These are phyloP conservation scores for Fusarium proliferatum DNA, from an alignment of 2,329 filamentous ascomycete genomes.

Conservation along the genomic window DNA sequence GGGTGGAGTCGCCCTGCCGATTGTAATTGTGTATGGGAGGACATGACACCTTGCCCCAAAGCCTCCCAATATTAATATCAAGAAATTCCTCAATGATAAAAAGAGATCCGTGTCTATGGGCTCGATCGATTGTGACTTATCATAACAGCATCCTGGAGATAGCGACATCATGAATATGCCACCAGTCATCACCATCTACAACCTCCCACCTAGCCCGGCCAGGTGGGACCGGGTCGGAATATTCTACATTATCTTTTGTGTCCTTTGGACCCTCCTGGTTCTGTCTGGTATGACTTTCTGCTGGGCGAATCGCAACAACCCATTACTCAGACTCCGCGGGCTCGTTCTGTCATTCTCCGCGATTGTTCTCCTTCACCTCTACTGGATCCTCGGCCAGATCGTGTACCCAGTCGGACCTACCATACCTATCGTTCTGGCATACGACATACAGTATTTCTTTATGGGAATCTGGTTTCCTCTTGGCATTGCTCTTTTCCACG, in stretches of 20 bases:
- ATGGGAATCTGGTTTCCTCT: neutral
- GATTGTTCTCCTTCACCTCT: neutral
- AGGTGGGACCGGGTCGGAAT: neutral
- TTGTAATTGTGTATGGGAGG: neutral
- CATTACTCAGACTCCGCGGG: neutral
- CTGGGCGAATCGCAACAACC: neutral
- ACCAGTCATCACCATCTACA: neutral
- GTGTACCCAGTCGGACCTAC: neutral
- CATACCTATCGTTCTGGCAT: neutral
- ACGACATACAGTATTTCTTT: neutral
- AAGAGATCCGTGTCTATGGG: accelerated
- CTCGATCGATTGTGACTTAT: accelerated
- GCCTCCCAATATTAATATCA: neutral
- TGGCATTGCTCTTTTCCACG: neutral
- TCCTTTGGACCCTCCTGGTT: neutral
- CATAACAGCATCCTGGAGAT: accelerated
- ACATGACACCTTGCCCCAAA: neutral
- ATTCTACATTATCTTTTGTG: neutral
- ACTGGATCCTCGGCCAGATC: neutral
- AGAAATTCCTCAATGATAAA: neutral
- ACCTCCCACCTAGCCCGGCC: neutral
- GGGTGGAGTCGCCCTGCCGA: neutral
- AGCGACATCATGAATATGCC: neutral
- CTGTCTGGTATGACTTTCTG: neutral
- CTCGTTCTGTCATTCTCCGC: neutral